phyloP scores from a whole-genome alignment of 2,329 filamentous ascomycete genomes.

The Trichoderma semiorbis region DNA sequence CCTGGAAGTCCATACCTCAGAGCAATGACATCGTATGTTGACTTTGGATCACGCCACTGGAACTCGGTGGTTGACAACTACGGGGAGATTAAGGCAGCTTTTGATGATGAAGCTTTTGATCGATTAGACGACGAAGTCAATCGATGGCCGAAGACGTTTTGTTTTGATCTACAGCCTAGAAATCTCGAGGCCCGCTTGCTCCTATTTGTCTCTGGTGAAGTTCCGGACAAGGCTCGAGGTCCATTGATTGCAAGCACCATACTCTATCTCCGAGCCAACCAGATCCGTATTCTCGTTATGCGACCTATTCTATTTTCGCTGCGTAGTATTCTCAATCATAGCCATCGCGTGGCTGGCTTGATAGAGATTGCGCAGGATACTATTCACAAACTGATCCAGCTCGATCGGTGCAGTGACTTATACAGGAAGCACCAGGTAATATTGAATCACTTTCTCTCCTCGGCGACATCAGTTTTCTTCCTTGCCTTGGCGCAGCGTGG shows the following conservation, averaged over 20 bases:
- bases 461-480: background rate
- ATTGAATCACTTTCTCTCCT: background rate
- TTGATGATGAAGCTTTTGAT: background rate
- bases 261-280: background rate
- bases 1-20: background rate
- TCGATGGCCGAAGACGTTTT: background rate
- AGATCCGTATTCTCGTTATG: background rate
- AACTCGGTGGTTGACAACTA: background rate
- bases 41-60: background rate
- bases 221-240: background rate
- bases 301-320: background rate
- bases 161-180: background rate
- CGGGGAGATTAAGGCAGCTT: background rate
- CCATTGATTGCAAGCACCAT: background rate
- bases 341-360: background rate
- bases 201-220: background rate
- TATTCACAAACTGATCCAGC: background rate
- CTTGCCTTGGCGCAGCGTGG: background rate
- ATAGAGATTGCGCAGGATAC: background rate
- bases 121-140: background rate
- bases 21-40: background rate
- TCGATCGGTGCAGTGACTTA: background rate
- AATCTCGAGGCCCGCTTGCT: background rate
- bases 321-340: background rate
- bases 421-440: background rate